Base-by-base conservation (phyloP, 2,329 filamentous ascomycete species). In the Penicillium sp. region DNA sequence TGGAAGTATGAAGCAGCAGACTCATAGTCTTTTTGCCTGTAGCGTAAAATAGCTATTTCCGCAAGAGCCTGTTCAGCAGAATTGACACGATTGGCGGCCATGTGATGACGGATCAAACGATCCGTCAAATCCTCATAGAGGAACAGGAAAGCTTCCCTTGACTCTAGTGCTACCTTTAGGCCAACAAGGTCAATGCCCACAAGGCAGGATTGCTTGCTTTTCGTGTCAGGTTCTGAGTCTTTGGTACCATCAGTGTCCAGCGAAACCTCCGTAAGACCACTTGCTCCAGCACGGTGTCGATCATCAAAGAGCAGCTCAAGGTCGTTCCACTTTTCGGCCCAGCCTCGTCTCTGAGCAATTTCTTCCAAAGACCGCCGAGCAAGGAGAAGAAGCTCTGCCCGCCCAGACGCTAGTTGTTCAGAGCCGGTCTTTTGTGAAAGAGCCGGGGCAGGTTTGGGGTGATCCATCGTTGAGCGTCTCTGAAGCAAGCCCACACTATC, bases 21-120 rank as follows among this genome's bases (percentile, higher is more conserved):
- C 2, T 77, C 79, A 67, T 87, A 92, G 60, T 97, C 89, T 21
- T 83, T 82, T 3, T 89, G 79, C 55, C 89, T 84, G 62, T 88
- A 94, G 65, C 93, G 92, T 47, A 97, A 77, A 5, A 94, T 83
- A 1, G 92, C 94, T 43, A 97, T 81, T 71, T 99, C 94, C 9
- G 90, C 88, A 71, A 92, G 84, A 56, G 87, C 86, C 18, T 86
- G 83, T 62, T 95, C 87, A 1, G 89, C 87, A 7, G 90, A 89
- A 63, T 95, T 88, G 0, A 80, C 81, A 59, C 93, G 88, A 51
- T 87, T 88, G 4, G 92, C 91, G 4, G 91, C 84, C 13, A 86
- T 86, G 69, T 90, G 95, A 67, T 96, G 89, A 1, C 89, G 88
- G 53, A 95, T 83, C 3, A 92, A 87, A 57, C 89, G 87, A 63